A percentile compares a stretch with the other conserved stretches of the same genome.
These are phyloP conservation scores for Monosporascus cannonballus DNA, from an alignment of 2,329 filamentous ascomycete species.

Conservation along the genomic window DNA sequence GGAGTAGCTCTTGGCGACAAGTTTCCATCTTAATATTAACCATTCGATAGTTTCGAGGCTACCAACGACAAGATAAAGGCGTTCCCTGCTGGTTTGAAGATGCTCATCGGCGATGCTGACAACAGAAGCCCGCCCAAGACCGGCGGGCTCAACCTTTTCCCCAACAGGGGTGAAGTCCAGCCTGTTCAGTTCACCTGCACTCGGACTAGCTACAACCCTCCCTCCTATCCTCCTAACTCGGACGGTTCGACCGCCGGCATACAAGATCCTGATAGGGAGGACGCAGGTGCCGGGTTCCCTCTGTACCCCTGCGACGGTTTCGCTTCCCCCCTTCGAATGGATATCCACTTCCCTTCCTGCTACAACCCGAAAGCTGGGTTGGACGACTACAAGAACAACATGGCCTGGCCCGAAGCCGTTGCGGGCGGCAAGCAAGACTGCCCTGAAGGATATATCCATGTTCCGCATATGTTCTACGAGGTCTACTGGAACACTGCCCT, in stretches of 20 bases:
- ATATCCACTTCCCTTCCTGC: constrained; percentile 69
- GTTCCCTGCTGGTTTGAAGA: constrained; percentile 66
- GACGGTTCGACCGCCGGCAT: constrained; percentile 52
- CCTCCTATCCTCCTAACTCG: constrained; percentile 48
- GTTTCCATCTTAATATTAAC: neutral
- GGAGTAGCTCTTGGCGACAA: neutral
- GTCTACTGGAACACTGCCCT: constrained; percentile 54
- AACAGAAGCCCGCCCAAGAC: constrained; percentile 51
- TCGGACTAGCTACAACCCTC: constrained; percentile 38
- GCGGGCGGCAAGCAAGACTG: constrained; percentile 47
- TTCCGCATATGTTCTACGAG: constrained; percentile 53
- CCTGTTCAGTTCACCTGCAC: constrained; percentile 57
- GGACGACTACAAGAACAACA: constrained; percentile 57
- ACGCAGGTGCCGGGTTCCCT: constrained; percentile 61
- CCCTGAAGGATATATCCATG: constrained; percentile 47
- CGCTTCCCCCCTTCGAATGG: constrained; percentile 55
- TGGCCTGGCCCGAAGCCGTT: constrained; percentile 51
- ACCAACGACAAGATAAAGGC: constrained; percentile 61
- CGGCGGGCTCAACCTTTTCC: constrained; percentile 45
- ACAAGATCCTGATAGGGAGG: constrained; percentile 46
- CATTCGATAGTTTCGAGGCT: constrained; percentile 45
- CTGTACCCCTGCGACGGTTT: constrained; percentile 60
- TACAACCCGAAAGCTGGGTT: constrained; percentile 60
- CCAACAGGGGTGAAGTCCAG: constrained; percentile 45
- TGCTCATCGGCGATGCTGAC: constrained; percentile 60